A percentile compares a stretch with the other conserved stretches of the same genome.
phyloP scores from a whole-genome alignment of 495 filamentous ascomycete genomes.

The Thermothielavioides terrestris region DNA sequence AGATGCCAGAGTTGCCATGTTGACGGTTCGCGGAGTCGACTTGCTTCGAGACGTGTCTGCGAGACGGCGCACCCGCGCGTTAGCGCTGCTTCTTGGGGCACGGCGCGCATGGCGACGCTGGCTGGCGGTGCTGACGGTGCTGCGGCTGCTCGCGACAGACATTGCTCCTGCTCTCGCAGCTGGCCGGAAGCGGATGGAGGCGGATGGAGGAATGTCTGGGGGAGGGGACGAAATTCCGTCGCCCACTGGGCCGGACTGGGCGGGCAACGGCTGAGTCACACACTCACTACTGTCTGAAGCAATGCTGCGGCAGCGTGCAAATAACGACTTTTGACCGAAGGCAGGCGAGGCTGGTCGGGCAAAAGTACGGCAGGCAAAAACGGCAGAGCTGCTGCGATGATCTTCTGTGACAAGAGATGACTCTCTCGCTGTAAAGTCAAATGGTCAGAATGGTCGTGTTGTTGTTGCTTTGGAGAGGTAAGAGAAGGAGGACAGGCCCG shows the following conservation, averaged over 20 bases:
- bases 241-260: background rate
- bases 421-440: conserved; percentile 37
- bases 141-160: background rate
- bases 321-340: conserved; percentile 30
- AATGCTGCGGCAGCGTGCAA: conserved; percentile 25
- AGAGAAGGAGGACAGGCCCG: conserved; percentile 16
- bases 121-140: background rate
- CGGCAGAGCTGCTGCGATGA: conserved; percentile 45
- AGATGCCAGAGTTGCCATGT: conserved; percentile 55
- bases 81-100: conserved; percentile 9
- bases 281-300: conserved; percentile 18
- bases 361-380: conserved; percentile 29
- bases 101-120: conserved; percentile 14
- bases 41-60: conserved; percentile 44
- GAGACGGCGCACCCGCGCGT: conserved; percentile 18
- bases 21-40: conserved; percentile 25
- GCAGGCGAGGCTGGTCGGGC: conserved; percentile 21
- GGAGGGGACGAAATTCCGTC: background rate
- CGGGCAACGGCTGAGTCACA: conserved; percentile 19
- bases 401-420: conserved; percentile 47
- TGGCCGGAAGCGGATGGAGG: background rate
- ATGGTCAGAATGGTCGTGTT: conserved; percentile 32
- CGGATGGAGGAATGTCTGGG: background rate
- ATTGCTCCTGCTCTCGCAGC: background rate
- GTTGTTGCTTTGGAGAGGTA: conserved; percentile 39